Percentiles rank a stretch among this genome's conserved stretches.
phyloP scores from a whole-genome alignment of 257 asterid genomes.

The Craterostigma plantagineum region DNA sequence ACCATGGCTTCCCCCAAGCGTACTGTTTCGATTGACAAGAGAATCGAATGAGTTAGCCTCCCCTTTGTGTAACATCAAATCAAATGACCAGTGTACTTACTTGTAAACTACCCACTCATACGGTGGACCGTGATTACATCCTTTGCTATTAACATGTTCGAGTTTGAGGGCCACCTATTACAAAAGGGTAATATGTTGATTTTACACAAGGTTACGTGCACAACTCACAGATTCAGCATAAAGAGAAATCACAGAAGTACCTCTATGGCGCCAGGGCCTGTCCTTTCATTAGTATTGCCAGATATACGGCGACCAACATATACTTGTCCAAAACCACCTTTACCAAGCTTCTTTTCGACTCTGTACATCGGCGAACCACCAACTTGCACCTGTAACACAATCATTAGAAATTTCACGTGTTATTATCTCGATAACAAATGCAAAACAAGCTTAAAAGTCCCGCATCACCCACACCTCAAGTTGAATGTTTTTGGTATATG shows the following conservation, averaged over 20 bases:
- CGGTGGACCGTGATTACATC: constrained; percentile 73
- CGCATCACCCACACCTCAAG: too few species aligned
- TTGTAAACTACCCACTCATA: constrained; percentile 78
- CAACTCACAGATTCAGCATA: background rate
- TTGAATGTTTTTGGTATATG: too few species aligned
- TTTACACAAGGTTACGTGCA: constrained; percentile 2
- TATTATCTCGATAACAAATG: too few species aligned
- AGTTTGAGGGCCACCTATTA: constrained; percentile 74
- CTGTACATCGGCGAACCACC: constrained; percentile 63
- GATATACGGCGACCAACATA: constrained; percentile 61
- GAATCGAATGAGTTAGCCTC: background rate
- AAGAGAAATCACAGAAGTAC: constrained; percentile 12
- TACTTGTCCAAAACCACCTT: constrained; percentile 94
- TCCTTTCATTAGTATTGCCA: constrained; percentile 35
- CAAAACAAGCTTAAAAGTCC: too few species aligned
- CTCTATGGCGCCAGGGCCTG: constrained; percentile 49
- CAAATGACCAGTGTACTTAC: constrained; percentile 21
- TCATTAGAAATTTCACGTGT: too few species aligned
- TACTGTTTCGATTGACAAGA: constrained; percentile 19
- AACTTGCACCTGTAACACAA: constrained; percentile 51
- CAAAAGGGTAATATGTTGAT: background rate
- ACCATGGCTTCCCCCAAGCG: constrained; percentile 77
- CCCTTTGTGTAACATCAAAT: background rate
- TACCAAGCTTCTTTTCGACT: constrained; percentile 58
- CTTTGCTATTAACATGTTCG: constrained; percentile 73